Percentiles rank a stretch among this genome's conserved stretches.
These are phyloP conservation scores for Claviceps africana DNA, from an alignment of 2,329 filamentous ascomycete genomes.

Conservation along the genomic window DNA sequence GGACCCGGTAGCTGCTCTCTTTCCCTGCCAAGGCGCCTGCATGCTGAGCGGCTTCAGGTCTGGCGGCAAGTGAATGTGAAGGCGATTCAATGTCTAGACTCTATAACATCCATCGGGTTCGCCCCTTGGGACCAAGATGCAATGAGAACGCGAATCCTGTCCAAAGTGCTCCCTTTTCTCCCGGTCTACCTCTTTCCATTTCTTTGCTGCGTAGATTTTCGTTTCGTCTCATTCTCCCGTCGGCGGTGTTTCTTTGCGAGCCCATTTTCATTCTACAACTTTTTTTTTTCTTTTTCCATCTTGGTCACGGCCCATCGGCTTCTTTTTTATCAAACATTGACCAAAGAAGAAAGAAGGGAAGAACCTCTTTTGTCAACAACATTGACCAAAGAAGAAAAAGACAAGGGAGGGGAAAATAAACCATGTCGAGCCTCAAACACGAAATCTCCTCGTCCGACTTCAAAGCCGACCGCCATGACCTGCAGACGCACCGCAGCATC, in stretches of 20 bases:
- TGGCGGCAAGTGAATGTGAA: background rate
- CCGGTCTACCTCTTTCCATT: background rate
- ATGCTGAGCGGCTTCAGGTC: background rate
- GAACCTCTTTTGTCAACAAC: background rate
- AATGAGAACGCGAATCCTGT: background rate
- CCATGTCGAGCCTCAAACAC: constrained; percentile 21
- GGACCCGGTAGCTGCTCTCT: background rate
- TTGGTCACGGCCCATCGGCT: constrained; percentile 1
- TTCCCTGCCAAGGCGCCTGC: background rate
- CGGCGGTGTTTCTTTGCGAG: background rate
- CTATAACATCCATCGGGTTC: constrained; percentile 1
- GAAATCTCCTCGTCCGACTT: constrained; percentile 32
- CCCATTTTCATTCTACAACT: background rate
- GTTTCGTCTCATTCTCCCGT: background rate
- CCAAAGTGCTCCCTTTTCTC: background rate
- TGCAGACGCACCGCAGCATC: constrained; percentile 23
- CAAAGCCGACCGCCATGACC: constrained; percentile 29
- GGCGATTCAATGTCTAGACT: background rate
- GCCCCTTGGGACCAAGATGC: background rate
- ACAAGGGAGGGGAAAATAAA: constrained; percentile 8
- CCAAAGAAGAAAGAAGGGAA: background rate
- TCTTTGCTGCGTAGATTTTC: background rate
- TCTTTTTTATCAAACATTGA: background rate
- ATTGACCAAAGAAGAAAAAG: background rate
- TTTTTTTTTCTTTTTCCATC: background rate